These are phyloP conservation scores for Kazachstania sp. DNA, from an alignment of 1,139 yeast species.

Conservation along the genomic window DNA sequence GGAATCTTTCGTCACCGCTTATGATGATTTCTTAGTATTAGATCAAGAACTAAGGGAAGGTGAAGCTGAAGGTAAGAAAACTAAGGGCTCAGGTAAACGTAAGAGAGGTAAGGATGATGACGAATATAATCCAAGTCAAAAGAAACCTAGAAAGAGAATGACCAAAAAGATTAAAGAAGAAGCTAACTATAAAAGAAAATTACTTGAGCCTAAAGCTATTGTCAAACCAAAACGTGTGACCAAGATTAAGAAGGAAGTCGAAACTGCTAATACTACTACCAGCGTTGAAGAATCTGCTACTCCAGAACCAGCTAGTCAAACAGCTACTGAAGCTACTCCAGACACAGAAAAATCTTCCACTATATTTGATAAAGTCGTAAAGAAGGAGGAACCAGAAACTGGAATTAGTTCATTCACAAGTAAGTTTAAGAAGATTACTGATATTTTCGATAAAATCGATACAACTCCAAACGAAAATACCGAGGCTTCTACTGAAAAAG, in stretches of 20 bases:
- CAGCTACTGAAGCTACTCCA: constrained; percentile 1
- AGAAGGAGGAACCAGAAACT: constrained; percentile 16
- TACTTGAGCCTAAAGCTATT: constrained; percentile 24
- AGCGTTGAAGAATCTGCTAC: constrained; percentile 11
- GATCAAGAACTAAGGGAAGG: constrained; percentile 41
- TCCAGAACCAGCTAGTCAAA: neutral
- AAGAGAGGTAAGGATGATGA: constrained; percentile 28
- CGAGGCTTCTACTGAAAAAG: constrained; percentile 4
- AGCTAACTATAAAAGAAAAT: constrained; percentile 25
- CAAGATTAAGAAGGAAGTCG: constrained; percentile 21
- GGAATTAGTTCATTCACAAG: constrained; percentile 27
- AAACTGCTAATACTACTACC: constrained; percentile 8
- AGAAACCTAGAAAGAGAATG: constrained; percentile 19
- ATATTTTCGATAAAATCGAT: constrained; percentile 19
- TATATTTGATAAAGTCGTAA: constrained; percentile 14
- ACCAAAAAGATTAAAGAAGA: constrained; percentile 23
- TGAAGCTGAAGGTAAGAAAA: constrained; percentile 20
- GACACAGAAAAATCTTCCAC: constrained; percentile 10
- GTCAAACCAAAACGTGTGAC: constrained; percentile 20
- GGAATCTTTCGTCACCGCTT: constrained; percentile 58
- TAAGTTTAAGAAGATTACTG: constrained; percentile 26
- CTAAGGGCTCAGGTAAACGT: constrained; percentile 27
- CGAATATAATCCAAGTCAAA: constrained; percentile 27
- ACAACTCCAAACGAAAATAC: neutral
- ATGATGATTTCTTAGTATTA: constrained; percentile 53